These are phyloP conservation scores for Paraleonurus japonicus DNA, from an alignment of 257 asterid genomes.

Conservation along the genomic window DNA sequence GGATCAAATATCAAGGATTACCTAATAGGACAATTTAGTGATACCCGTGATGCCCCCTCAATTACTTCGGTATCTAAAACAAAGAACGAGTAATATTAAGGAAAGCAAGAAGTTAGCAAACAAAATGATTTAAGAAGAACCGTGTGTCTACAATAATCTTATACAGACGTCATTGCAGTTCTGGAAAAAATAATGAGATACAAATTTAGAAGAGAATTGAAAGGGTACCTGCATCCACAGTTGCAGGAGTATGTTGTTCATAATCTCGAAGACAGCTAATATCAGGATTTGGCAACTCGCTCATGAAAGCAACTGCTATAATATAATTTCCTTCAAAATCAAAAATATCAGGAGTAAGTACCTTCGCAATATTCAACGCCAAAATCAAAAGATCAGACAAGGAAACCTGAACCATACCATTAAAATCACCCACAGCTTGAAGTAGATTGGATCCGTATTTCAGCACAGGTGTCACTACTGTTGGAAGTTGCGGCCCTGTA, in stretches of 20 bases:
- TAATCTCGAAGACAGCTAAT: conserved; percentile 53
- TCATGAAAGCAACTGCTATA: conserved; percentile 67
- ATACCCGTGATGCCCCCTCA: conserved; percentile 85
- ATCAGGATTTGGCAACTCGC: conserved; percentile 47
- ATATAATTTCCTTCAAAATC: conserved; percentile 68
- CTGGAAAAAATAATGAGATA: conserved; percentile 11
- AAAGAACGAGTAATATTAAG: background rate
- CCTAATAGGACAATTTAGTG: conserved; percentile 95
- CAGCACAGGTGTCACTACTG: conserved; percentile 55
- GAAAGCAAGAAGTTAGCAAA: conserved; percentile 25
- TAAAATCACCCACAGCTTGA: conserved; percentile 89
- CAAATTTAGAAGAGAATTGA: background rate
- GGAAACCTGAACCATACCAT: conserved; percentile 47
- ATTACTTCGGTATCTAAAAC: conserved; percentile 74
- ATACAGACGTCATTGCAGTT: background rate
- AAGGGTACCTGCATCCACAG: conserved; percentile 70
- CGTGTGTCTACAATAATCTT: background rate
- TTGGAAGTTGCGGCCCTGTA: conserved; percentile 81
- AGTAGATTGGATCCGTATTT: conserved; percentile 87
- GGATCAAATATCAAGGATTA: conserved; percentile 32
- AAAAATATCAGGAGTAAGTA: conserved; percentile 26
- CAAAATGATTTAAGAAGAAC: background rate
- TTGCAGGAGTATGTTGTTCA: conserved; percentile 58
- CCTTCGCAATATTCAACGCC: conserved; percentile 16
- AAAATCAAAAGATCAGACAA: conserved; percentile 5